These are phyloP conservation scores for Orobanche coerulescens DNA, from an alignment of 257 asterid genomes.

Conservation along the genomic window DNA sequence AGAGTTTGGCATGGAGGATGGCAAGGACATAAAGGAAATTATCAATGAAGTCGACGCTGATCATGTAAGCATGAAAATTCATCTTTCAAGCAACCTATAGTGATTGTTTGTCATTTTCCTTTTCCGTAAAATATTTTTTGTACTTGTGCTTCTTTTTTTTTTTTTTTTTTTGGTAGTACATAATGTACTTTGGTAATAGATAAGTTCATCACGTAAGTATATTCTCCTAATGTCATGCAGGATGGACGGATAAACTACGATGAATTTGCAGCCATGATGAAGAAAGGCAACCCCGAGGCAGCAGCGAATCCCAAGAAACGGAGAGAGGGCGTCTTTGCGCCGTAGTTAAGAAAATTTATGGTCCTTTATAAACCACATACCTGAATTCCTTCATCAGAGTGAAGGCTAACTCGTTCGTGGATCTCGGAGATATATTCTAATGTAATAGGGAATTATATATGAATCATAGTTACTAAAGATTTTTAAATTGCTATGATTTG, in stretches of 20 bases:
- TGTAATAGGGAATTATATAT: background rate
- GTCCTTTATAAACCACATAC: background rate
- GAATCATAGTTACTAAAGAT: background rate
- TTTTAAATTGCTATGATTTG: background rate
- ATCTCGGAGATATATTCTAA: background rate
- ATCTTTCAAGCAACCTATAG: background rate
- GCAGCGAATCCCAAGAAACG: slow-evolving; percentile 56
- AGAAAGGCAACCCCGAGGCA: slow-evolving; percentile 70
- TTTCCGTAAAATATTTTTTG: background rate
- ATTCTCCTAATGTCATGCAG: slow-evolving; percentile 25
- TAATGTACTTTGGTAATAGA: too few relatives aligned
- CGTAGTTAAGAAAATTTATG: background rate
- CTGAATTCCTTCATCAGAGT: background rate
- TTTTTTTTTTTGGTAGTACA: too few relatives aligned
- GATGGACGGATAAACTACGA: slow-evolving; percentile 80
- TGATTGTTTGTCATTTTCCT: background rate
- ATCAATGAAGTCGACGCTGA: slow-evolving; percentile 70
- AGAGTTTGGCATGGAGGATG: slow-evolving; percentile 67
- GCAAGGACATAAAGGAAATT: slow-evolving; percentile 59
- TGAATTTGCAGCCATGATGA: slow-evolving; percentile 87
- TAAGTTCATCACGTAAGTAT: background rate
- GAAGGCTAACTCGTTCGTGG: background rate
- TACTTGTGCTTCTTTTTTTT: background rate
- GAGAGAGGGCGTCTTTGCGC: slow-evolving; percentile 40
- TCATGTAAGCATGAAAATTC: slow-evolving; percentile 34